Evolutionary conservation across 495 filamentous ascomycete genomes (phyloP).

Genomic region (Podospora bellae-mahoneyi): DNA sequence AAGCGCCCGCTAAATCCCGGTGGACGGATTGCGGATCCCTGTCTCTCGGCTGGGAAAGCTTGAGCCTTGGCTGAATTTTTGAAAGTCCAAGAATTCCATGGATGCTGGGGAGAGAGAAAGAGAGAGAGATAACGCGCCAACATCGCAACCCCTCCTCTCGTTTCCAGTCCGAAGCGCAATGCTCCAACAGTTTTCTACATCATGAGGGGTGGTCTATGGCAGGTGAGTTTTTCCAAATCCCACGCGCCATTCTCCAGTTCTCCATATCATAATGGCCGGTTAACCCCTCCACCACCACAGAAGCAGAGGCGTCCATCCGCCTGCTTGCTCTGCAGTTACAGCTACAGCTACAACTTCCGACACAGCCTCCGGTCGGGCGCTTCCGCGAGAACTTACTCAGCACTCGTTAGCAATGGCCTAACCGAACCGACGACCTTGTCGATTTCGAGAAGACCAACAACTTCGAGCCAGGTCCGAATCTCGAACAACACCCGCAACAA

Average conservation of each 20-base stretch:
- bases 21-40: background rate
- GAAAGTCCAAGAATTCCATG: constrained; percentile 1
- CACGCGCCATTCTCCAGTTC: background rate
- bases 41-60: background rate
- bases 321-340: constrained; percentile 30
- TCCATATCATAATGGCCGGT: background rate
- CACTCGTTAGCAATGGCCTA: background rate
- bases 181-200: constrained; percentile 26
- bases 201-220: constrained; percentile 37
- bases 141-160: background rate
- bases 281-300: constrained; percentile 5
- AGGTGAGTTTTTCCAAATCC: constrained; percentile 20
- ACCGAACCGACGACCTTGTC: background rate
- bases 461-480: background rate
- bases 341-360: constrained; percentile 22
- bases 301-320: constrained; percentile 28
- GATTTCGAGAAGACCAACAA: background rate
- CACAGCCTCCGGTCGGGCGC: constrained; percentile 8
- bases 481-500: background rate
- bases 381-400: constrained; percentile 8
- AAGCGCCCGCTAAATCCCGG: background rate
- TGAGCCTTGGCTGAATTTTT: constrained; percentile 27
- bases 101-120: background rate
- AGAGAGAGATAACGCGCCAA: background rate
- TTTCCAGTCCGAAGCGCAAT: constrained; percentile 21